Evolutionary conservation across 495 filamentous ascomycete genomes (phyloP), one percentile per base, ranked within the genome.

Genomic region (Xylaria longipes): DNA sequence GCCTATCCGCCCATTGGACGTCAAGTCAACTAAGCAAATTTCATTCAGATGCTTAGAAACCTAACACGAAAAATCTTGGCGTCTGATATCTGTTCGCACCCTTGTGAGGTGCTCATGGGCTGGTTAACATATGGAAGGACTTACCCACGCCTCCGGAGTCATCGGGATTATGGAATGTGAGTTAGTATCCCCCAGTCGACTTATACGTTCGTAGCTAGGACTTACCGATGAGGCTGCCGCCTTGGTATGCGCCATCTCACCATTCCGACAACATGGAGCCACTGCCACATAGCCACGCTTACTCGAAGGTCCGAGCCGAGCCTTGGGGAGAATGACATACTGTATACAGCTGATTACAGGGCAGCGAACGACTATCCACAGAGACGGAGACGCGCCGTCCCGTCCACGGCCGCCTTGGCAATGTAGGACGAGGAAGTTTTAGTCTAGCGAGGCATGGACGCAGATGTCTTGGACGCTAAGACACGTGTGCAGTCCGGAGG

Each of bases 301-400:
- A 7, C 25, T 35, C 31, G 7, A 37, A 12, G 33, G 15, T 39
- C 14, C 14, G 14, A 7, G 37, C 25, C 25, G 25, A 64, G 22
- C 60, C 8, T 22, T 25, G 61, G 14, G 35, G 20, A 27, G 43
- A 43, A 64, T 17, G 48, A 29, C 25, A 56, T 2, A 37, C n/a
- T 60, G 35, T 9, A 9, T 57, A 60, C 29, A 60, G 15, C 31
- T 60, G 31, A 35, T 31, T 20, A 33, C 39, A 48, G 27, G 41
- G 48, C 25, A 33, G 11, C 1, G 15, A 31, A 65, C 14, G 37
- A 27, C 8, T 22, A 37, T 41, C 61, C 61, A 8, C 61, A 45
- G 61, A 46, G 33, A 29, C 46, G 63, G 45, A 50, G 63, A 27
- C 63, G 63, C 27, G 63, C 63, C 63, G 63, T 66, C 45, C 63